A percentile compares a stretch with the other conserved stretches of the same genome.
These are phyloP conservation scores for Aspergillus terreus DNA, from an alignment of 2,329 filamentous ascomycete genomes.

Conservation along the genomic window DNA sequence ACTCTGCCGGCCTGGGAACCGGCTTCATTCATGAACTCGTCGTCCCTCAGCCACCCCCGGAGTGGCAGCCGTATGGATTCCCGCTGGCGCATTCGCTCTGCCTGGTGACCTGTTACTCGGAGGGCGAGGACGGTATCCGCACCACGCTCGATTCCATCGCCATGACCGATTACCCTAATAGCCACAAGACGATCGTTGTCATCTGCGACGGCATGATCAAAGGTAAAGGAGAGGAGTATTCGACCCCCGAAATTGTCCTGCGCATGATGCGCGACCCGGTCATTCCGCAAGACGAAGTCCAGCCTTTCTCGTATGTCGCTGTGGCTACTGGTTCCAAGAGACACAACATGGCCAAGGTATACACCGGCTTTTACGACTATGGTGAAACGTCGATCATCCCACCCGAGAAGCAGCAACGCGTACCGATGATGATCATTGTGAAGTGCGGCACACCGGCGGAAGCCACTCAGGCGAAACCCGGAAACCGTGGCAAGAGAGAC, in stretches of 20 bases:
- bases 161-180: constrained; percentile 98
- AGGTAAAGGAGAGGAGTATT: constrained; percentile 79
- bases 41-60: constrained; percentile 89
- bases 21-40: constrained; percentile 97
- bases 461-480: constrained; percentile 75
- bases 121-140: constrained; percentile 86
- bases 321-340: constrained; percentile 93
- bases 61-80: constrained; percentile 97
- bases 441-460: constrained; percentile 95
- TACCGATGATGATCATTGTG: constrained; percentile 95
- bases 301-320: constrained; percentile 91
- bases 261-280: constrained; percentile 94
- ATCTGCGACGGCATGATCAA: constrained; percentile 98
- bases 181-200: constrained; percentile 93
- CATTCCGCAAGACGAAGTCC: constrained; percentile 73
- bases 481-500: constrained; percentile 97
- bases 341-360: constrained; percentile 99
- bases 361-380: constrained; percentile 97
- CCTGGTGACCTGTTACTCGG: constrained; percentile 93
- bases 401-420: constrained; percentile 83
- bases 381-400: constrained; percentile 76
- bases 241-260: constrained; percentile 85
- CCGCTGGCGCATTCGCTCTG: constrained; percentile 92
- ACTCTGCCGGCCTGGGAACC: constrained; percentile 70
- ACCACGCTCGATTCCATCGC: constrained; percentile 95